These are phyloP conservation scores for Cyclotella baltica DNA, from an alignment of 108 stramenopile genomes.

Conservation along the genomic window DNA sequence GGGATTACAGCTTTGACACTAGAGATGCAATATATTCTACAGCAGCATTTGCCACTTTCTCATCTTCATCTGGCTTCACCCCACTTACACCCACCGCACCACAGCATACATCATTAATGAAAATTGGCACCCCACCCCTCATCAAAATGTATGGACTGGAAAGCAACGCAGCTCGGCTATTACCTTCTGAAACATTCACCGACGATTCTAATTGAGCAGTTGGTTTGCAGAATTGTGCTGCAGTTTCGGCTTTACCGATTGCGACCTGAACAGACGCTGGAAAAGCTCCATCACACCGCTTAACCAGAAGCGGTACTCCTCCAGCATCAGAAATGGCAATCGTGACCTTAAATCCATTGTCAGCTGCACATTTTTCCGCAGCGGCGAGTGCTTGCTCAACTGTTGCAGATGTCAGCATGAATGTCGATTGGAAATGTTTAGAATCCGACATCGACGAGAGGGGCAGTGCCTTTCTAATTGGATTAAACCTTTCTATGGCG, in stretches of 20 bases:
- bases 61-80: conserved; percentile 55
- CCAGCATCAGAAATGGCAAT: conserved; percentile 52
- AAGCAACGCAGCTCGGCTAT: conserved; percentile 42
- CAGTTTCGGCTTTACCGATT: conserved; percentile 56
- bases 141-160: conserved; percentile 43
- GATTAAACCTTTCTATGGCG: neutral
- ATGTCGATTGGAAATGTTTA: conserved; percentile 23
- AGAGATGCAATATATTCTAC: conserved; percentile 36
- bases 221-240: conserved; percentile 47
- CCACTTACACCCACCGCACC: conserved; percentile 59
- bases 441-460: neutral
- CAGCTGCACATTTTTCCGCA: conserved; percentile 34
- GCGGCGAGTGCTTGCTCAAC: conserved; percentile 42
- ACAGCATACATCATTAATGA: conserved; percentile 37
- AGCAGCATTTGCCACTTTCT: conserved; percentile 42
- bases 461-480: neutral
- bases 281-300: conserved; percentile 46
- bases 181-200: conserved; percentile 33
- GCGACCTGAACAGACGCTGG: conserved; percentile 54
- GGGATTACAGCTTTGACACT: conserved; percentile 38
- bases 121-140: conserved; percentile 49
- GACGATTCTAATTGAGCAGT: conserved; percentile 46
- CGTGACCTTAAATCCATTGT: conserved; percentile 54
- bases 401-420: conserved; percentile 30
- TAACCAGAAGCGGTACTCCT: conserved; percentile 45